Base-by-base conservation (phyloP, 2,329 filamentous ascomycete species). In the Chaetomiaceae sp. region DNA sequence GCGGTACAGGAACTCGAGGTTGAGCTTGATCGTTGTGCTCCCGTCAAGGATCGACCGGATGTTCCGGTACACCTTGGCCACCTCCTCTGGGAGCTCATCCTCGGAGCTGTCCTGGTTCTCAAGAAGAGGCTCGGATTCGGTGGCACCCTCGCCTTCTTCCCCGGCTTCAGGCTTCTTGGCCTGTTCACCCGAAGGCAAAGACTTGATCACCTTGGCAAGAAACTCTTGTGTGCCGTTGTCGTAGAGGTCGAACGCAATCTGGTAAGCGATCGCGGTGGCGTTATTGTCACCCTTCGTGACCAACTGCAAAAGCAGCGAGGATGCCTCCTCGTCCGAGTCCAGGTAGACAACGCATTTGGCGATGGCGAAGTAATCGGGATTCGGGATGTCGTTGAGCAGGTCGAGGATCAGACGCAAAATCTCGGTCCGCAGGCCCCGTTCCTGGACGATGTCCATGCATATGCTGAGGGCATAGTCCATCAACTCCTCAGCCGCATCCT, bases 191-290 rank as follows among this genome's bases (percentile, higher is more conserved):
- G 78, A 75, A 0, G 90, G 88, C 27, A 97, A 74, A 40, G 88
- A 83, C 52, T 87, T 82, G 63, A 92, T 85, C 39, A 99, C 88
- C 70, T 93, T 96, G 59, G 85, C 84, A 20, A 99, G 71, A 62
- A 99, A 99, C 66, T 97, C 93, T 63, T 99, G 93, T 0, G 93
- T 97, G 60, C 93, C 93, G 65, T 99, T 99, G 71, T 99, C 93
- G 69, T 96, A 97, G 5, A 99, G 78, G 64, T 99, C 93, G 63
- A 99, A 99, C 1, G 92, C 93, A 51, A 99, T 95, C 67, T 99
- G 93, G 68, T 97, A 99, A 16, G 93, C 93, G 44, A 89, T 86
- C 17, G 91, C 87, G 14, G 89, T 81, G 0, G 89, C 90, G 54
- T 83, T 83, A 44, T 83, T 77, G 59, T 95, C 88, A 5, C 83